Evolutionary conservation across 495 filamentous ascomycete species (phyloP), one percentile per base, ranked within the genome.

Genomic region (Penicillium pancosmium): DNA sequence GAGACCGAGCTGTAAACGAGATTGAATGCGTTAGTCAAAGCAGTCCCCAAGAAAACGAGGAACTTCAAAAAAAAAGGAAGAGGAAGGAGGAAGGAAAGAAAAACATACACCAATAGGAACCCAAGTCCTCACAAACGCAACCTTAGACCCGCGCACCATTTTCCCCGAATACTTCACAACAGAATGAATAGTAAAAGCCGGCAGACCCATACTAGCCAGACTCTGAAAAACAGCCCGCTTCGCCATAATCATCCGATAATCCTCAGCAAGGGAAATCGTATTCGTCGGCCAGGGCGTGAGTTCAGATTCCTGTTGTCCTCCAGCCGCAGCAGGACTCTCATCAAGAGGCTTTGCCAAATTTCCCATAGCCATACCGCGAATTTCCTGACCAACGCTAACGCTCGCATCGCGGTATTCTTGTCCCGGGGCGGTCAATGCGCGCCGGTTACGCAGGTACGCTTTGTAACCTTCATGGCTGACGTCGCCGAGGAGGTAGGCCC

Each of bases 401-500:
- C 69, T 71, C 60, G 80, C 73, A 64, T 75, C 67, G 63, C 77
- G 71, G 69, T 80, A 77, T 59, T 75, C 63, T 13, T 79, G 73
- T 40, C 75, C 60, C 8, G 73, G 67, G 25, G 76, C 70, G 6
- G 68, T 63, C 4, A 81, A 70, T 0, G 78, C 69, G 54, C 75
- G 80, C 67, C 92, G 88, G 70, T 97, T 96, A 38, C 87, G 86
- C 66, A 87, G 76, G 68, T 96, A 98, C 12, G 93, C 87, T 69
- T 97, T 97, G 79, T 98, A 98, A 6, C 94, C 94, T 73, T 98
- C 94, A 67, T 98, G 86, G 53, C 83, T 80, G 53, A 97, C 93
- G 66, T 98, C 94, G 60, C 94, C 93, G 51, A 91, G 73, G 46
- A 98, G 80, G 69, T 98, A 98, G 18, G 86, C 80, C 94, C 94